Percentiles rank a stretch among this genome's conserved stretches.
These are phyloP conservation scores for Lentithecium fluviatile DNA, from an alignment of 495 filamentous ascomycete species.

Conservation along the genomic window DNA sequence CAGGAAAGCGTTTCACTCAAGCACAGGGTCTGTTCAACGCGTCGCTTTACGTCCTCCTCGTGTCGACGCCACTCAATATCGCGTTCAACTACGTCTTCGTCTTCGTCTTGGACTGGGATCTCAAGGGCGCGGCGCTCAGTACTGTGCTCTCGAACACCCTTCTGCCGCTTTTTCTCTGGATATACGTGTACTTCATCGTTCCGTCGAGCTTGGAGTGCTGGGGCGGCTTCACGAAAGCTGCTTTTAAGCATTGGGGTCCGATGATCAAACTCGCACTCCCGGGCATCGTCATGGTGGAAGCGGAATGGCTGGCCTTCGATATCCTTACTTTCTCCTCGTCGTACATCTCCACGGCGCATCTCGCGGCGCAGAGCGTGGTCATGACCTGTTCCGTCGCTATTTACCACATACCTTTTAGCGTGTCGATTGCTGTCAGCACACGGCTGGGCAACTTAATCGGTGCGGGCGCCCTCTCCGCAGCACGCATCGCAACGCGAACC, in stretches of 20 bases:
- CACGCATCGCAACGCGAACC: conserved; percentile 12
- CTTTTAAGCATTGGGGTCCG: conserved; percentile 35
- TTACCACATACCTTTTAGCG: conserved; percentile 33
- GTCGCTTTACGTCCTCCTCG: conserved; percentile 28
- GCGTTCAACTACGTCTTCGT: conserved; percentile 36
- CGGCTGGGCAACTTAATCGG: conserved; percentile 27
- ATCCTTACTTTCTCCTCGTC: conserved; percentile 30
- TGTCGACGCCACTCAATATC: conserved; percentile 34
- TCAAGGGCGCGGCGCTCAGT: conserved; percentile 34
- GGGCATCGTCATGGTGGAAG: conserved; percentile 33
- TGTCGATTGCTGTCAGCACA: conserved; percentile 22
- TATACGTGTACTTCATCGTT: conserved; percentile 27
- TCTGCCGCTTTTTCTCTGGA: conserved; percentile 27
- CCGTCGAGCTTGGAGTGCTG: conserved; percentile 32
- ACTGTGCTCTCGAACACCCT: conserved; percentile 30
- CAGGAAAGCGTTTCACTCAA: conserved; percentile 38
- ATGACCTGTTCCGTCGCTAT: conserved; percentile 25
- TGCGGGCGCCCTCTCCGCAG: conserved; percentile 11
- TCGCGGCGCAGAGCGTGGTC: conserved; percentile 36
- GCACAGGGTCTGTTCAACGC: conserved; percentile 38
- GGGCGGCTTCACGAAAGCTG: conserved; percentile 25
- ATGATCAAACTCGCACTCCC: conserved; percentile 36
- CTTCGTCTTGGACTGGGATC: conserved; percentile 25
- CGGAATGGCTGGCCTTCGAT: conserved; percentile 39
- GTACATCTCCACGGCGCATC: conserved; percentile 24